Base-by-base conservation (phyloP, 2,329 filamentous ascomycete species). In the Sclerotinia glacialis region DNA sequence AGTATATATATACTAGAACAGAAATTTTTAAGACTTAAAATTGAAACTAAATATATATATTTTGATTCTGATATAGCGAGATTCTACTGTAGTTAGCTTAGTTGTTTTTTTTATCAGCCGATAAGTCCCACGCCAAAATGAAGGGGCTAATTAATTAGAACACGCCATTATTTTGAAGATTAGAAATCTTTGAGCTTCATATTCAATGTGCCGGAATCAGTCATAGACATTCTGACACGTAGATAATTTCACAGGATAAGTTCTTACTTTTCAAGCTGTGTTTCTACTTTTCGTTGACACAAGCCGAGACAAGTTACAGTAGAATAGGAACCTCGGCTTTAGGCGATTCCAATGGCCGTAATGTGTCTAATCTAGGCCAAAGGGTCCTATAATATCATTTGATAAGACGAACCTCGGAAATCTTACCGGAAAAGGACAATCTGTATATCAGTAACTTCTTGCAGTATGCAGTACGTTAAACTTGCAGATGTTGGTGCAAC, bases 111-210 rank as follows among this genome's bases (percentile, higher is more conserved):
- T 11, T 1, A 59, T 46, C 26, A 59, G 26, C 26, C 55, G 40
- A 59, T 16, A 16, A 31, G 6, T n/a, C 21, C 21, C 11, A 47
- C 8, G 23, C 8, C 42, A 23, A 59, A 47, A 59, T 59, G 56
- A 59, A 59, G 56, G 56, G 56, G 42, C 42, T 23, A 18, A 16
- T 34, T 34, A 34, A 47, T 59, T 31, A 46, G 26, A 59, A 18
- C 11, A 58, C 18, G 40, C 26, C 18, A 11, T 46, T 53, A 31
- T n/a, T 46, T n/a, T n/a, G 23, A 58, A 44, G 11, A 21, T 46
- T 31, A 21, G 40, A 46, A n/a, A 46, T 31, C 21, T 58, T 31
- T 3, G 54, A 12, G 18, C 18, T 40, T 37, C 49, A 31, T 21
- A 16, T 52, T 52, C 37, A 40, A 40, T 40, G 37, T 53, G 23